Percentiles rank a stretch among this genome's conserved stretches.
Evolutionary conservation across 805 yeast species (phyloP).

Genomic region (Sugiyamaella chiloensis): DNA sequence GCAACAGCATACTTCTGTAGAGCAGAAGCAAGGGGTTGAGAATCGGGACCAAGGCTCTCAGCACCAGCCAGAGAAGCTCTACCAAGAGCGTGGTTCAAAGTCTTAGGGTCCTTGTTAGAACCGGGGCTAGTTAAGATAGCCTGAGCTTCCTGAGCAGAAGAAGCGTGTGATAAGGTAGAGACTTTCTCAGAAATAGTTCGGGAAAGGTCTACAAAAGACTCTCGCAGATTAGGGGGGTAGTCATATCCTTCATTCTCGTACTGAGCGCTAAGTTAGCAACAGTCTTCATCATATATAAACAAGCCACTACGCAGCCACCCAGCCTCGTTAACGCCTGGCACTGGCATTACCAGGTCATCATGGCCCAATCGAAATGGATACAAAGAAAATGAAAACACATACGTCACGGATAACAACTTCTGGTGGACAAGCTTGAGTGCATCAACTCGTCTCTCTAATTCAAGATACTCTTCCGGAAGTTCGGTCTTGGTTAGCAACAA

Average conservation of each 20-base stretch:
- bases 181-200: conserved; percentile 63
- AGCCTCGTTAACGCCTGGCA: too few relatives aligned
- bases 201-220: conserved; percentile 71
- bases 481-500: conserved; percentile 45
- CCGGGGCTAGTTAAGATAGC: conserved; percentile 57
- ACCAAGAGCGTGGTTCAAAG: conserved; percentile 76
- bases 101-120: conserved; percentile 61
- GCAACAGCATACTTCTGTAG: conserved; percentile 65
- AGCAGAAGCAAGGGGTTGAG: conserved; percentile 54
- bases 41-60: conserved; percentile 37
- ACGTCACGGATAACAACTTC: conserved; percentile 51
- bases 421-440: conserved; percentile 66
- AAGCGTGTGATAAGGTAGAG: conserved; percentile 64
- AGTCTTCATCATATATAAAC: conserved; percentile 25
- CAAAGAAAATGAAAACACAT: too few relatives aligned
- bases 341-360: too few relatives aligned
- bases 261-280: conserved; percentile 39
- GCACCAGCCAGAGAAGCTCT: conserved; percentile 64
- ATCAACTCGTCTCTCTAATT: conserved; percentile 70
- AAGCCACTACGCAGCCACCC: not conserved
- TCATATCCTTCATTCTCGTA: conserved; percentile 80
- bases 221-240: conserved; percentile 73
- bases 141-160: conserved; percentile 80
- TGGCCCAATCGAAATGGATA: too few relatives aligned
- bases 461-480: conserved; percentile 76